Base-by-base conservation (phyloP, 176 grass and related monocot genomes). In the Oropetium thomaeum region DNA sequence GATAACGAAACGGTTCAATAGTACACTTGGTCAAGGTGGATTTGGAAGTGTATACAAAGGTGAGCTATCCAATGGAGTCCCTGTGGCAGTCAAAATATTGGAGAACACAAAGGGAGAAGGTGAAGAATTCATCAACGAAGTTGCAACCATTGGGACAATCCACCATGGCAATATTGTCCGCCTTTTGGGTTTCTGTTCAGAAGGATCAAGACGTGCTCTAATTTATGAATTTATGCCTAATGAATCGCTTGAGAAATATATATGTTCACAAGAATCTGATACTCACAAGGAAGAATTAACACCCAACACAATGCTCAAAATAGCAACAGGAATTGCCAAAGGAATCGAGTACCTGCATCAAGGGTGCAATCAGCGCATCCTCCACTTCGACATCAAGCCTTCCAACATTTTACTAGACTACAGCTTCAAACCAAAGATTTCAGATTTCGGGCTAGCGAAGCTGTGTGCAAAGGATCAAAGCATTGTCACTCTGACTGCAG, bases 331-430 rank as follows among this genome's bases (percentile, higher is more conserved):
- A 0, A 87, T 93, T 9, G 76, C 87, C 19, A 38, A 34, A 57
- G 90, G 90, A 33, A 93, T 93, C 5, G 84, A 90, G 4, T 93
- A 93, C 54, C 58, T 93, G 2, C 90, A 89, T 35, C 86, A 93
- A 48, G 86, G 86, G 0, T 93, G 90, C 32, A 78, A 87, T 6
- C 67, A 93, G 13, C 84, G 81, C 15, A 93, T 93, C 13, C 77
- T 93, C 30, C 90, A 90, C 19, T 90, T 93, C 0, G 87, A 93
- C 47, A 93, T 93, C 62, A 93, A 93, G 47, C 90, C 87, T 26
- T 45, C 77, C 1, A 93, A 89, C 5, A 86, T 93, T 15, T 61
- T 93, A 20, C 11, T 89, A n/a, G 87, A 93, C 67, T 70, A 79
- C 16, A 40, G 40, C 13, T 84, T 81, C 6, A 84, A 55, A 0